A percentile compares a stretch with the other conserved stretches of the same genome.
These are phyloP conservation scores for Tubosaeta sp. DNA, from an alignment of 768 basidiomycete genomes.

Conservation along the genomic window DNA sequence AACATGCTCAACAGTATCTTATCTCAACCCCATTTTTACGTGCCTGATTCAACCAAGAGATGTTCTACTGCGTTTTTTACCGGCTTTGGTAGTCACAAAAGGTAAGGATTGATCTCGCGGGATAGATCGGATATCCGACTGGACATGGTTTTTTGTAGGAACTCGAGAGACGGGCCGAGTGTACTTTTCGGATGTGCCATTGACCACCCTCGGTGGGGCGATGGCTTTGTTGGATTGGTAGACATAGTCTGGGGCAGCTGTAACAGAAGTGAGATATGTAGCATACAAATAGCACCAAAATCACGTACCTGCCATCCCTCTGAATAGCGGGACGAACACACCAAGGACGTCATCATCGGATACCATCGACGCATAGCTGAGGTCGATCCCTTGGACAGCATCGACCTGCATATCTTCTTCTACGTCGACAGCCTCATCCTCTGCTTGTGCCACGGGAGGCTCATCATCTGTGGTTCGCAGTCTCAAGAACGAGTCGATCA, in stretches of 20 bases:
- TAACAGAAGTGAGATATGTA: constrained; percentile 2
- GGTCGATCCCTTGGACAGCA: constrained; percentile 13
- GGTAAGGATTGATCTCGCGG: constrained; percentile 13
- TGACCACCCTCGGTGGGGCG: constrained; percentile 11
- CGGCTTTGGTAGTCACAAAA: constrained; percentile 17
- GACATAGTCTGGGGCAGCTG: constrained; percentile 24
- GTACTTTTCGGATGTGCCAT: constrained; percentile 13
- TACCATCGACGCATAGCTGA: constrained; percentile 25
- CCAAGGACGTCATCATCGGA: constrained; percentile 56
- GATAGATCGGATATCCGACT: constrained; percentile 10
- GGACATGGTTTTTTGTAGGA: constrained; percentile 18
- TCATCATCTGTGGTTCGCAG: constrained; percentile 23
- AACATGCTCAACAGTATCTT: constrained; percentile 23
- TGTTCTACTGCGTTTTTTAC: constrained; percentile 32
- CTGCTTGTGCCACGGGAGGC: constrained; percentile 7
- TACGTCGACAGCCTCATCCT: constrained; percentile 28
- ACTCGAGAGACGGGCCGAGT: constrained; percentile 8
- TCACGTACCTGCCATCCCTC: constrained; percentile 40
- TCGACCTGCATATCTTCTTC: constrained; percentile 46
- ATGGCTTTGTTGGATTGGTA: constrained; percentile 12
- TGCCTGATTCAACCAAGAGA: constrained; percentile 22
- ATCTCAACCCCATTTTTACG: constrained; percentile 13
- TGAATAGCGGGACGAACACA: constrained; percentile 62
- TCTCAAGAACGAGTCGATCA: constrained; percentile 48
- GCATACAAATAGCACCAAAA: neutral